Conservation (phyloP, 164 flowering plant species). For the Annona cherimola region DNA sequence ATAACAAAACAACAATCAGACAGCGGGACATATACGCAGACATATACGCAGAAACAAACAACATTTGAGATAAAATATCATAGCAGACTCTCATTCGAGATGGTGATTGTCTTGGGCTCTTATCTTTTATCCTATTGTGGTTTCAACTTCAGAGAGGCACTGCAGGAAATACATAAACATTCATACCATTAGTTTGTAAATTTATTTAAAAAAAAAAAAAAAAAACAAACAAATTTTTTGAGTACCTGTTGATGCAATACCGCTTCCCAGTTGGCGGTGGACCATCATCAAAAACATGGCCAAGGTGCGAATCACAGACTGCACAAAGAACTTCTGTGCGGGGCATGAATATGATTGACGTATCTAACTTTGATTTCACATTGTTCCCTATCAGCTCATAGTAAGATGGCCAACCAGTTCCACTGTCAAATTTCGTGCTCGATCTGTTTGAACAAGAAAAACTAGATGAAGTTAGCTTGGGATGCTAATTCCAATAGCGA, state of each 20-base stretch:
- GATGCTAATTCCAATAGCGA: neutral
- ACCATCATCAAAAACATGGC: slow-evolving; percentile 91
- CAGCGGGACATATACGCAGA: neutral
- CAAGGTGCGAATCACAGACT: slow-evolving; percentile 81
- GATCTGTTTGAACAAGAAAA: slow-evolving; percentile 43
- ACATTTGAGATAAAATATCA: neutral
- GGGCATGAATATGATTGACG: slow-evolving; percentile 91
- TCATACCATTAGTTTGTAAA: neutral
- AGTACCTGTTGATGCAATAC: slow-evolving; percentile 81
- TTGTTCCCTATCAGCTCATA: slow-evolving; percentile 71
- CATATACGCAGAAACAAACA: neutral
- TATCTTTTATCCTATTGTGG: slow-evolving; percentile 31
- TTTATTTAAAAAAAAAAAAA: neutral
- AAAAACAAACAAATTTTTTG: neutral
- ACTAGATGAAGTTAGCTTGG: neutral
- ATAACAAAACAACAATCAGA: neutral
- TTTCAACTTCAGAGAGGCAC: slow-evolving; percentile 67
- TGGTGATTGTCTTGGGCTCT: too few species aligned
- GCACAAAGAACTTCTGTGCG: slow-evolving; percentile 81
- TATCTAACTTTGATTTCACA: slow-evolving; percentile 73
- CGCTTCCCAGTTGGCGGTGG: slow-evolving; percentile 93
- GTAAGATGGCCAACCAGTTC: slow-evolving; percentile 98
- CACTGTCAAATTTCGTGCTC: slow-evolving; percentile 87
- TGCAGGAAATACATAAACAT: slow-evolving; percentile 26
- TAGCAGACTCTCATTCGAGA: neutral